A percentile compares a stretch with the other conserved stretches of the same genome.
These are phyloP conservation scores for Melocanna baccifera DNA, from an alignment of 176 grass and related monocot genomes.

Conservation along the genomic window DNA sequence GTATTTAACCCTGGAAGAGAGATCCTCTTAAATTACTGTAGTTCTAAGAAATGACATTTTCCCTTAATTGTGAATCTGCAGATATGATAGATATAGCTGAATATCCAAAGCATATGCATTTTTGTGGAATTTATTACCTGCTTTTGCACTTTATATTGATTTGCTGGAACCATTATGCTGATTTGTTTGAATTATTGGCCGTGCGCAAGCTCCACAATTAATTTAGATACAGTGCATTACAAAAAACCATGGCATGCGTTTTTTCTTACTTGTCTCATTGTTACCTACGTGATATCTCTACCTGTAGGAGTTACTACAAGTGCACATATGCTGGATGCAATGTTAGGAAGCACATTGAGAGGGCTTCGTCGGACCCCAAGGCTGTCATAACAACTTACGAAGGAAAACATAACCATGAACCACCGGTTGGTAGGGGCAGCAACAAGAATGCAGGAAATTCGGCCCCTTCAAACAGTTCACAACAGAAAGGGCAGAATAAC, in stretches of 20 bases:
- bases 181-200: not conserved
- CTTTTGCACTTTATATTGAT: slow-evolving; percentile 4
- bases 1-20: not conserved
- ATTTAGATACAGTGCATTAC: not conserved
- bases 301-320: slow-evolving; percentile 87
- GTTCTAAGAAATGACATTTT: not conserved
- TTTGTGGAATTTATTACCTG: not conserved
- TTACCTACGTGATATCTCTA: slow-evolving; percentile 9
- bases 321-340: slow-evolving; percentile 77
- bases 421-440: slow-evolving; percentile 61
- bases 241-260: not conserved
- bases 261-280: not conserved
- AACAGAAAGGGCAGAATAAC: slow-evolving; percentile 49
- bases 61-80: not conserved
- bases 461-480: slow-evolving; percentile 27
- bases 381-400: slow-evolving; percentile 88
- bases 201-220: not conserved
- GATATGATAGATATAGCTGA: not conserved
- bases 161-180: not conserved
- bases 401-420: slow-evolving; percentile 91
- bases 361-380: slow-evolving; percentile 75
- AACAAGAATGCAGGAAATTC: slow-evolving; percentile 54
- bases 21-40: not conserved
- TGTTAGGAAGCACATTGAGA: slow-evolving; percentile 90
- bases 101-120: not conserved